Evolutionary conservation across 129 eudicot genomes (phyloP).

Genomic region (Smallanthus sonchifolius): DNA sequence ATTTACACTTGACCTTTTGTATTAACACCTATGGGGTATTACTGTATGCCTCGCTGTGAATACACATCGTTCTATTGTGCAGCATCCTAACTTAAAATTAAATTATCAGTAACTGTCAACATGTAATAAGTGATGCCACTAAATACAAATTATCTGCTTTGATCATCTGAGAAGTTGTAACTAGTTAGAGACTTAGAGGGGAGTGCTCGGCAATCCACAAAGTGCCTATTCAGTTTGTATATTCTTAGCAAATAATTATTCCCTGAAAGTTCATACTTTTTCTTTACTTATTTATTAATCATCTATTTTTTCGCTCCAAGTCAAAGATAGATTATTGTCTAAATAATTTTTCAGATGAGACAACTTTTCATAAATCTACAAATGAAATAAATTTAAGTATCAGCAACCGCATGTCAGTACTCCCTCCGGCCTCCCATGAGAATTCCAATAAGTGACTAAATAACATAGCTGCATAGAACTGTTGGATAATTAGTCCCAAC

Average conservation of each 20-base stretch:
- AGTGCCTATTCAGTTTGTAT: not conserved
- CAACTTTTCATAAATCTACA: not conserved
- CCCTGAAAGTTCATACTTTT: not conserved
- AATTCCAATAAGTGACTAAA: not conserved
- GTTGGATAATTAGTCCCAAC: not conserved
- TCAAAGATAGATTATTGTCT: not conserved
- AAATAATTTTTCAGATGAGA: not conserved
- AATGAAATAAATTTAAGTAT: not conserved
- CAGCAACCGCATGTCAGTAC: not conserved
- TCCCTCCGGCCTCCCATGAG: not conserved
- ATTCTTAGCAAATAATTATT: not conserved
- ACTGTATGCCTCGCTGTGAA: not conserved
- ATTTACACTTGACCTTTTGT: slow-evolving; percentile 14
- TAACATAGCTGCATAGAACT: not conserved
- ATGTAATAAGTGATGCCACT: not conserved
- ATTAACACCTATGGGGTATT: not conserved
- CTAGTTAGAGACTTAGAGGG: not conserved
- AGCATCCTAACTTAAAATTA: not conserved
- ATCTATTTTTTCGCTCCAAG: not conserved
- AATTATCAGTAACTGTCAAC: not conserved
- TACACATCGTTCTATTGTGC: slow-evolving; percentile 1
- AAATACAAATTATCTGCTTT: not conserved
- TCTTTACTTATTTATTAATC: not conserved
- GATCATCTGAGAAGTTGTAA: not conserved
- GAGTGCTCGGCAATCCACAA: not conserved